A percentile compares a stretch with the other conserved stretches of the same genome.
These are phyloP conservation scores for Coprinopsis cinerea DNA, from an alignment of 768 basidiomycete genomes.

Conservation along the genomic window DNA sequence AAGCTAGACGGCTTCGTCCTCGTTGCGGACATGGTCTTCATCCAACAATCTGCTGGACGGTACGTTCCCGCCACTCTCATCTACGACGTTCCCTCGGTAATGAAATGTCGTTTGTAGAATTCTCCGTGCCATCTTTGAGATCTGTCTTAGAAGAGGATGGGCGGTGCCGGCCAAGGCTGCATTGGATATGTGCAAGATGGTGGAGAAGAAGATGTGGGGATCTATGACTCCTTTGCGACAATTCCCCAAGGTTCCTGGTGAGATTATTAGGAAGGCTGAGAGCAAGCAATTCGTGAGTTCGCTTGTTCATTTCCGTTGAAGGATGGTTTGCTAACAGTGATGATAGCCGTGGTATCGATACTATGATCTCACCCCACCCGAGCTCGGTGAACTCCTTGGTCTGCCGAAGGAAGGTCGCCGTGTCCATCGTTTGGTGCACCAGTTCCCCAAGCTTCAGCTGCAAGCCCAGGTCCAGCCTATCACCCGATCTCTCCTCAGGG, in stretches of 20 bases:
- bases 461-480: slow-evolving; percentile 97
- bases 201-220: slow-evolving; percentile 88
- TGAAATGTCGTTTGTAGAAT: slow-evolving; percentile 43
- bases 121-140: slow-evolving; percentile 94
- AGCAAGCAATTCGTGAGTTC: slow-evolving; percentile 85
- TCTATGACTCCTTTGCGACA: slow-evolving; percentile 97
- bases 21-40: slow-evolving; percentile 91
- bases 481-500: slow-evolving; percentile 84
- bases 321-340: neutral
- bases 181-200: slow-evolving; percentile 94
- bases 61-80: too few relatives aligned
- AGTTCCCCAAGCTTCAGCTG: slow-evolving; percentile 93
- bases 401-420: slow-evolving; percentile 89
- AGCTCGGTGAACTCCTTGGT: slow-evolving; percentile 93
- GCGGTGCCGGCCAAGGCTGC: slow-evolving; percentile 88
- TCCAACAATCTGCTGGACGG: slow-evolving; percentile 95
- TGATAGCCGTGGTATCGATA: slow-evolving; percentile 90
- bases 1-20: slow-evolving; percentile 83
- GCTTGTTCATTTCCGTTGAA: slow-evolving; percentile 2
- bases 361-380: slow-evolving; percentile 86
- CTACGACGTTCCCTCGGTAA: too few relatives aligned
- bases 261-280: slow-evolving; percentile 87
- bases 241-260: slow-evolving; percentile 85
- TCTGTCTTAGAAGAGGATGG: slow-evolving; percentile 98
- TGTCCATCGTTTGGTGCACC: slow-evolving; percentile 90